These are phyloP conservation scores for Ceratorhiza oryzae-sativae DNA, from an alignment of 1,284 basidiomycete genomes.

Conservation along the genomic window DNA sequence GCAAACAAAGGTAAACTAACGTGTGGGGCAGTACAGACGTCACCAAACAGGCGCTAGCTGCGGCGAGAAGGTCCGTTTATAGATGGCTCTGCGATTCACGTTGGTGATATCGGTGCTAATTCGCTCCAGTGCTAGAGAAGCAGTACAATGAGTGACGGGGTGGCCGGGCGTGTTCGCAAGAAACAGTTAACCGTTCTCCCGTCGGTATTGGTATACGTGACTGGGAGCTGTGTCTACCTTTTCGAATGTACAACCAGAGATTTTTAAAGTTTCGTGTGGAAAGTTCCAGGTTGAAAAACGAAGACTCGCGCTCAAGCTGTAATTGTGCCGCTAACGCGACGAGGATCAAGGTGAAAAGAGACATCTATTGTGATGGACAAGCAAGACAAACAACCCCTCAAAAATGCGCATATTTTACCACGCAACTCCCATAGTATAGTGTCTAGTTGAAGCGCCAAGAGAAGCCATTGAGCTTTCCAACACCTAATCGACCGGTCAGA, in stretches of 20 bases:
- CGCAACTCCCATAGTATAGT: neutral
- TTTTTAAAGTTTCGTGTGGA: too few relatives aligned
- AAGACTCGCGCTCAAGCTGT: too few relatives aligned
- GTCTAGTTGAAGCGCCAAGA: constrained; percentile 23
- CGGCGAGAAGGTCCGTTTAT: neutral
- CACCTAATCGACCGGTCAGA: neutral
- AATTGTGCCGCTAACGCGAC: too few relatives aligned
- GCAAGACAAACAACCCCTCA: neutral
- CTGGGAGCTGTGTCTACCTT: too few relatives aligned
- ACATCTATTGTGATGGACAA: neutral
- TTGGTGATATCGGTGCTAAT: neutral
- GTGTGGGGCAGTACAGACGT: neutral
- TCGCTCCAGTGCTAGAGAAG: too few relatives aligned
- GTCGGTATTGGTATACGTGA: too few relatives aligned
- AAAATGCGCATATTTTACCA: neutral
- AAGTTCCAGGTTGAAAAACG: too few relatives aligned
- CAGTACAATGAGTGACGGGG: too few relatives aligned
- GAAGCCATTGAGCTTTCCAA: constrained; percentile 19
- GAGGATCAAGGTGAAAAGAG: too few relatives aligned
- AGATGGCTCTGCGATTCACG: neutral
- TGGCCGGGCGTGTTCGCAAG: too few relatives aligned
- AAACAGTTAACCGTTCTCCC: too few relatives aligned
- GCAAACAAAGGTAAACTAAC: constrained; percentile 2
- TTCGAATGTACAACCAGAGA: too few relatives aligned
- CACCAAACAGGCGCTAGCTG: neutral